phyloP scores from a whole-genome alignment of 2,329 filamentous ascomycete genomes.

The Chaetomiaceae sp. region DNA sequence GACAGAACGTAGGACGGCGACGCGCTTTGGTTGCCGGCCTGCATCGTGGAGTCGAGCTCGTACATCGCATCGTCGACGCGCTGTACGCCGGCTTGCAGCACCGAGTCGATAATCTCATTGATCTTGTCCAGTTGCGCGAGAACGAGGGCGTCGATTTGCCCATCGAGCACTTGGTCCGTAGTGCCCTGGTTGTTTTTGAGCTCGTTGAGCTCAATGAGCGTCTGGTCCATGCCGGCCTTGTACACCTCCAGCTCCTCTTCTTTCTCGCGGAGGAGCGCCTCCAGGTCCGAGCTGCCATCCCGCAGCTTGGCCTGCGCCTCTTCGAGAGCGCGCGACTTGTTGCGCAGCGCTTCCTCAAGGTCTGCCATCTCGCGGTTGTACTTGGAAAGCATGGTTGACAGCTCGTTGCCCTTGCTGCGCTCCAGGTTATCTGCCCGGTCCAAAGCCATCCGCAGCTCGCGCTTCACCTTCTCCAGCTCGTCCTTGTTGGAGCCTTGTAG shows the following conservation, averaged over 20 bases:
- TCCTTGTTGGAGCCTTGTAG: conserved; percentile 82
- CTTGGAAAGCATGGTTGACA: conserved; percentile 89
- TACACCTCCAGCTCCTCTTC: conserved; percentile 97
- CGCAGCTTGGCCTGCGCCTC: conserved; percentile 71
- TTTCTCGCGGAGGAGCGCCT: conserved; percentile 81
- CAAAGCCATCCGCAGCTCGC: conserved; percentile 84
- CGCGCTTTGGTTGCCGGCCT: conserved; percentile 96
- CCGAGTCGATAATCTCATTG: conserved; percentile 95
- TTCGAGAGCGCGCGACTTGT: conserved; percentile 81
- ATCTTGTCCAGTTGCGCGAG: conserved; percentile 85
- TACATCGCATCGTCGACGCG: conserved; percentile 95
- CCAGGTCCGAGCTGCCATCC: conserved; percentile 79
- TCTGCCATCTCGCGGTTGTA: conserved; percentile 98
- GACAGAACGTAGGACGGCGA: conserved; percentile 92
- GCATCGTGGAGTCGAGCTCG: conserved; percentile 95
- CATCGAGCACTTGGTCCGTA: conserved; percentile 75
- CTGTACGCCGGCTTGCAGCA: conserved; percentile 85
- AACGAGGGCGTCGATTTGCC: conserved; percentile 84
- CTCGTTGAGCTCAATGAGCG: conserved; percentile 85
- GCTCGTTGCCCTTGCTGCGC: conserved; percentile 86
- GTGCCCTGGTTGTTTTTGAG: conserved; percentile 69
- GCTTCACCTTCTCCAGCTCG: conserved; percentile 88
- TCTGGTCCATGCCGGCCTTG: conserved; percentile 96
- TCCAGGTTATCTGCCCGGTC: conserved; percentile 91
- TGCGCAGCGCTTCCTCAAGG: conserved; percentile 83